A percentile compares a stretch with the other conserved stretches of the same genome.
phyloP scores from a whole-genome alignment of 108 stramenopile species.

The Hondaea fermentalgiana region DNA sequence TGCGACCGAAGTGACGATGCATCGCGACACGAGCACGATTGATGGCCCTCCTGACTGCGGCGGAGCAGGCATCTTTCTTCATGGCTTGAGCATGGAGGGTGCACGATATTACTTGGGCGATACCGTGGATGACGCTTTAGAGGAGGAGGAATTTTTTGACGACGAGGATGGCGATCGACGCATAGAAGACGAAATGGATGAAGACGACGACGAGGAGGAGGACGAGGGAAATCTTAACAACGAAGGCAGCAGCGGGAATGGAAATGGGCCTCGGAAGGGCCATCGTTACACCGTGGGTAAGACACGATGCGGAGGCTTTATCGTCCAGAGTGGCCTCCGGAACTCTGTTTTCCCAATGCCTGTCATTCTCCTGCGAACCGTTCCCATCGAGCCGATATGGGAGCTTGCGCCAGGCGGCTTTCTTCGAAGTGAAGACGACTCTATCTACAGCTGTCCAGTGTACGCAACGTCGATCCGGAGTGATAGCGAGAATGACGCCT shows the following conservation, averaged over 20 bases:
- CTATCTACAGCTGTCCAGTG: slow-evolving; percentile 61
- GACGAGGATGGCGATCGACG: not conserved
- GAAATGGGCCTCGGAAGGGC: not conserved
- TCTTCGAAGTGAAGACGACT: slow-evolving; percentile 41
- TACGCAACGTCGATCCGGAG: slow-evolving; percentile 57
- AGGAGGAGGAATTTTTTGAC: not conserved
- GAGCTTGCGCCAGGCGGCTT: slow-evolving; percentile 67
- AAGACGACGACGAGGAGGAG: not conserved
- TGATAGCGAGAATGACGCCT: slow-evolving; percentile 51
- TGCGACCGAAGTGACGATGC: slow-evolving; percentile 60
- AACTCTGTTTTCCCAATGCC: slow-evolving; percentile 57
- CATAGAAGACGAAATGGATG: slow-evolving; percentile 34
- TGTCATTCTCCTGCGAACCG: slow-evolving; percentile 62
- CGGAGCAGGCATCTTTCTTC: slow-evolving; percentile 57
- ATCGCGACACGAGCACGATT: slow-evolving; percentile 37
- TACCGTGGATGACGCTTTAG: slow-evolving; percentile 32
- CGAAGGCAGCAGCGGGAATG: not conserved
- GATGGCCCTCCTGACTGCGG: slow-evolving; percentile 35
- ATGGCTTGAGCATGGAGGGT: slow-evolving; percentile 68
- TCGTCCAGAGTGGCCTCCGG: slow-evolving; percentile 59
- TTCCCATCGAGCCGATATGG: slow-evolving; percentile 56
- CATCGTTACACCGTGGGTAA: slow-evolving; percentile 22
- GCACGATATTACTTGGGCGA: slow-evolving; percentile 56
- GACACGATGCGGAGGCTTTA: slow-evolving; percentile 23
- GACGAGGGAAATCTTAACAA: not conserved